These are phyloP conservation scores for Astragalus membranaceus DNA, from an alignment of 306 rosid species.

Conservation along the genomic window DNA sequence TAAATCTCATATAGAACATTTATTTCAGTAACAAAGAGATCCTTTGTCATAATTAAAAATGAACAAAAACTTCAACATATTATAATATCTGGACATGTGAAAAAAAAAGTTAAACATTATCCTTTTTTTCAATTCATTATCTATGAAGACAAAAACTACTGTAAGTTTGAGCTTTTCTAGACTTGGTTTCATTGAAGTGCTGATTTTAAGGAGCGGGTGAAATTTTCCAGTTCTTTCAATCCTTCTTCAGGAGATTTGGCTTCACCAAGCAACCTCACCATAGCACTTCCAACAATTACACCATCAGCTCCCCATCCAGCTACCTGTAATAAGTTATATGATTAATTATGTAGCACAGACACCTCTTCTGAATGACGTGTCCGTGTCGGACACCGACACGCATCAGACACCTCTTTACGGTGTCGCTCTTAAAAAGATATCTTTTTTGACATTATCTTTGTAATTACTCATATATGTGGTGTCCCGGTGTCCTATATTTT, in stretches of 20 bases:
- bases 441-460: too few species aligned
- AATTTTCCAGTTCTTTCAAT: constrained; percentile 59
- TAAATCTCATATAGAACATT: not conserved
- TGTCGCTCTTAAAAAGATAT: too few species aligned
- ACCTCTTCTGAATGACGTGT: too few species aligned
- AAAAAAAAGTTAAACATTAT: not conserved
- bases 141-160: not conserved
- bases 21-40: not conserved
- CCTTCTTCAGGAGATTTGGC: constrained; percentile 80
- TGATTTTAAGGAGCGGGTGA: constrained; percentile 49
- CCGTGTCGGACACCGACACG: too few species aligned
- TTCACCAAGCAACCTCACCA: constrained; percentile 75
- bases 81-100: not conserved
- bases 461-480: too few species aligned
- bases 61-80: not conserved
- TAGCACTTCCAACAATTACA: constrained; percentile 89
- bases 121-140: constrained; percentile 14
- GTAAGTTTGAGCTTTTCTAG: not conserved
- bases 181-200: constrained; percentile 43
- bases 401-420: too few species aligned
- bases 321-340: constrained; percentile 40
- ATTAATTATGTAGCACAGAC: not conserved
- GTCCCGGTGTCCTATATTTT: too few species aligned
- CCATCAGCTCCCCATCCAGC: constrained; percentile 97
- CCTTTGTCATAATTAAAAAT: not conserved